Evolutionary conservation across 768 basidiomycete genomes (phyloP).

Genomic region (Rhodocollybia butyracea): DNA sequence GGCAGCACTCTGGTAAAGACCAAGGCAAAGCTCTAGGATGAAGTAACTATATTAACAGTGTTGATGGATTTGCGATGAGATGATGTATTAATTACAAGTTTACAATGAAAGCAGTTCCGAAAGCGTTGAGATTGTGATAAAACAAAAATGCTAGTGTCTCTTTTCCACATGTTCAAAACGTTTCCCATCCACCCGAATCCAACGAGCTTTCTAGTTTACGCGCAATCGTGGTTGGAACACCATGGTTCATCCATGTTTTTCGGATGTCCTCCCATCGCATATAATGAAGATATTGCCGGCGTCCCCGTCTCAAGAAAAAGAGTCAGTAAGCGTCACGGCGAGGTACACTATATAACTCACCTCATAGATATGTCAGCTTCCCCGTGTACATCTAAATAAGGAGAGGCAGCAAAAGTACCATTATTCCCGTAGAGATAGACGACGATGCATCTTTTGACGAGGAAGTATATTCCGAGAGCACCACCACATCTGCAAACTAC

Average conservation of each 20-base stretch:
- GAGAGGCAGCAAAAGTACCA: constrained; percentile 85
- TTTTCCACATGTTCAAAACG: constrained; percentile 43
- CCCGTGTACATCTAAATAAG: constrained; percentile 92
- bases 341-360: constrained; percentile 43
- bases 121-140: neutral
- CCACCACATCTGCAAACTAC: constrained; percentile 73
- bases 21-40: constrained; percentile 21
- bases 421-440: constrained; percentile 85
- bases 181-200: constrained; percentile 94
- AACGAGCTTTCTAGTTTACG: constrained; percentile 83
- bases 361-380: constrained; percentile 92
- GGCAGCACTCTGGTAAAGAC: constrained; percentile 32
- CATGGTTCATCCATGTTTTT: constrained; percentile 86
- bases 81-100: neutral
- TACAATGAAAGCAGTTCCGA: neutral
- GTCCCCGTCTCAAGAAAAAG: constrained; percentile 60
- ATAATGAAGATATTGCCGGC: constrained; percentile 82
- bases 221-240: constrained; percentile 86
- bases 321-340: neutral
- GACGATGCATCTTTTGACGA: constrained; percentile 88
- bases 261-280: constrained; percentile 90
- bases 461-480: constrained; percentile 83
- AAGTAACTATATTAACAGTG: neutral
- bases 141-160: neutral
- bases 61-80: neutral